Base-by-base conservation (phyloP, 1,139 yeast species). In the Saccharomyces pastorianus region DNA sequence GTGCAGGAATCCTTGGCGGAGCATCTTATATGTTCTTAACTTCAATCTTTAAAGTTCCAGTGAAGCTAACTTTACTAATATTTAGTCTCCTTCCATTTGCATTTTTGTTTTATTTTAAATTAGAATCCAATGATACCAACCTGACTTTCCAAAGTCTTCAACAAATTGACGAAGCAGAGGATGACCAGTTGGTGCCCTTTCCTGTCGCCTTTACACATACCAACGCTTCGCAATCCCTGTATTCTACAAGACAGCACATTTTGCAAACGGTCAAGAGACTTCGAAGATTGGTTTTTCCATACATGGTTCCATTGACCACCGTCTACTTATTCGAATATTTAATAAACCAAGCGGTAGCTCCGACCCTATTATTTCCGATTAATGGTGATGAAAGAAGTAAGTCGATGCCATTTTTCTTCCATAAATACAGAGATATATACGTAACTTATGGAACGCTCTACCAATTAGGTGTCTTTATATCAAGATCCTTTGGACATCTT, bases 381-480 rank as follows among this genome's bases (percentile, higher is more conserved):
- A 80, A 82, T 0, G 78, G 79, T 7, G 76, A 54, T 5, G 5
- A 20, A 13, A 6, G 9, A 9, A 38, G 23, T 38, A 38, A 38
- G 14, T 48, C 50, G 8, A 56, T 54, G 44, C 62, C 61, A 1
- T 55, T 55, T 31, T 57, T 87, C 67, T 88, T 90, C 65, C 67
- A 74, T 2, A 74, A 80, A 23, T 88, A 81, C 68, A 76, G 98
- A 58, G 99, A 93, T 63, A 85, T 88, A 7, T 93, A 93, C 67
- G 98, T 93, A 25, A 84, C 90, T 0, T 93, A 93, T 66, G 96
- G 96, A n/a, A 86, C 95, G 6, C 69, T 91, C 2, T 93, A 93
- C 66, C 98, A 93, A 68, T 69, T 89, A 6, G 99, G 99, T 6
- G 99, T 93, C 0, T 89, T 91, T 64, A 78, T 93, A 1, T 89